Evolutionary conservation across 192 early-diverging fungal species (phyloP).

Genomic region (Backusella parvicylindrica): DNA sequence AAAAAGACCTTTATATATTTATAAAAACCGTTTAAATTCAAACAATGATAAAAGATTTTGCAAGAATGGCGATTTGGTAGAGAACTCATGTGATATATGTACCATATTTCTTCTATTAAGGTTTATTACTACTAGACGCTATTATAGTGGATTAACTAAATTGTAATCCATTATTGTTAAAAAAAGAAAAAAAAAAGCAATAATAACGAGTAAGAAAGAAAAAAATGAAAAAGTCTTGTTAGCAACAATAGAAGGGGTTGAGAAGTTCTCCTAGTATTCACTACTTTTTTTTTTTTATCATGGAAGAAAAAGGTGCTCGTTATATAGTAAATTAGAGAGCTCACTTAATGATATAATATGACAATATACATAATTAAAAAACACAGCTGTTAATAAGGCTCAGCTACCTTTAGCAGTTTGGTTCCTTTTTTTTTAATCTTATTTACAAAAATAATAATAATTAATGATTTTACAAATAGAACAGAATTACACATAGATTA

Average conservation of each 20-base stretch:
- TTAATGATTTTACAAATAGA: slow-evolving; percentile 2
- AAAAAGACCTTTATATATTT: neutral
- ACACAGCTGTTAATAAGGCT: neutral
- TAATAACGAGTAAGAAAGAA: neutral
- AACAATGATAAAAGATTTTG: neutral
- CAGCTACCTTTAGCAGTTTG: neutral
- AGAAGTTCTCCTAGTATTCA: neutral
- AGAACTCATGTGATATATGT: neutral
- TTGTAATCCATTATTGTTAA: neutral
- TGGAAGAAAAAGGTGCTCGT: neutral
- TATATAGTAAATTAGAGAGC: neutral
- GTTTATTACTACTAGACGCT: neutral
- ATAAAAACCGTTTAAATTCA: too few species aligned
- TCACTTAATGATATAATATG: neutral
- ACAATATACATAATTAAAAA: neutral
- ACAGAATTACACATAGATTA: neutral
- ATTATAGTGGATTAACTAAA: neutral
- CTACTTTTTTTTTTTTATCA: neutral
- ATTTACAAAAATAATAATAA: neutral
- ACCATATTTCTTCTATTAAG: neutral
- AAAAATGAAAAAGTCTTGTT: neutral
- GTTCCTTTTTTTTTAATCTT: neutral
- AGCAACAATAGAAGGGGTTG: neutral
- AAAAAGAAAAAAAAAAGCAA: too few species aligned
- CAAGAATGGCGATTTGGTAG: neutral